Conservation (phyloP, 345 rosid genomes). For the Sonneratia alba region DNA sequence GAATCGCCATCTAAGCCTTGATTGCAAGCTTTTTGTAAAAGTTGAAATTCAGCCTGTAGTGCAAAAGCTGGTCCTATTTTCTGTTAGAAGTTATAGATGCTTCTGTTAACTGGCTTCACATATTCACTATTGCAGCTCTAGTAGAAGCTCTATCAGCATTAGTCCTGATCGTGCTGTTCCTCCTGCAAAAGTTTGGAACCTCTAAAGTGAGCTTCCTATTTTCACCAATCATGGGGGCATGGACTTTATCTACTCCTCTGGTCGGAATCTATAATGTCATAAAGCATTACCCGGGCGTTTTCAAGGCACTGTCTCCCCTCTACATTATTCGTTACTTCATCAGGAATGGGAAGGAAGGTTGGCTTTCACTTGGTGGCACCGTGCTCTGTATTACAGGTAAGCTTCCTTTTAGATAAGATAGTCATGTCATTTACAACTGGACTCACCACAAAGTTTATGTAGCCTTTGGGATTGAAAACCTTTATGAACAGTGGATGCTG, state of each 20-base stretch:
- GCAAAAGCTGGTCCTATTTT: neutral
- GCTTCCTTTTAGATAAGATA: constrained; percentile 1
- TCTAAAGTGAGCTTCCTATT: constrained; percentile 80
- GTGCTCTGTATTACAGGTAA: constrained; percentile 79
- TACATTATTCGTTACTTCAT: constrained; percentile 51
- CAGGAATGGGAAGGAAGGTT: constrained; percentile 63
- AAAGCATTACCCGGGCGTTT: constrained; percentile 51
- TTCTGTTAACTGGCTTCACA: neutral
- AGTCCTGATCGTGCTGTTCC: constrained; percentile 57
- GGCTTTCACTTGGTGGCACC: constrained; percentile 76
- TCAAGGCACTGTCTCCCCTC: constrained; percentile 74
- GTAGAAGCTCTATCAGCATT: constrained; percentile 67
- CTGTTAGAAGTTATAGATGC: neutral
- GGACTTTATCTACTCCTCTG: constrained; percentile 69
- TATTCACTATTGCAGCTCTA: constrained; percentile 40
- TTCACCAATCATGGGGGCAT: constrained; percentile 75
- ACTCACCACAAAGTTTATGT: neutral
- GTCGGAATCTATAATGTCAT: constrained; percentile 71
- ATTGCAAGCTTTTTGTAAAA: too few species aligned
- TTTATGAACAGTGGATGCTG: neutral
- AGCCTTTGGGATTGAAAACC: too few species aligned
- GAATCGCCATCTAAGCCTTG: too few species aligned
- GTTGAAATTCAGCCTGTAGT: neutral
- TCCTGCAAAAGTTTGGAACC: constrained; percentile 75
- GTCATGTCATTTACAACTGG: neutral